Percentiles rank a stretch among this genome's conserved stretches.
phyloP scores from a whole-genome alignment of 352 stramenopile genomes.

The Globisporangium sylvaticum region DNA sequence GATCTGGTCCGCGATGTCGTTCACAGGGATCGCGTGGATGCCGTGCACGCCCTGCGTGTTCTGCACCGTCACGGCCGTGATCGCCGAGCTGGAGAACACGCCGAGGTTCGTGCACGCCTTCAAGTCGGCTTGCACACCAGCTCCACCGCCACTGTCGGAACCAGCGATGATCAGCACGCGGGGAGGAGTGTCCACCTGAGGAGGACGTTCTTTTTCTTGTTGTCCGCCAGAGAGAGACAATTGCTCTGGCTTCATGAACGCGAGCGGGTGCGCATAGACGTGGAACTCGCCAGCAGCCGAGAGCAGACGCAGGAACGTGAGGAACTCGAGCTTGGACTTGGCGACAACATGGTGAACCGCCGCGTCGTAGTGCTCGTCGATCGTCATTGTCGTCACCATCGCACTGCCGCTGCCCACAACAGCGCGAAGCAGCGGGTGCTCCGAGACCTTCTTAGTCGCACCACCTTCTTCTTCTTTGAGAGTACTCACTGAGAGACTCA shows the following conservation, averaged over 20 bases:
- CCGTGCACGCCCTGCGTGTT: constrained; percentile 52
- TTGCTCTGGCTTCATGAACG: neutral
- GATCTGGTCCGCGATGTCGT: constrained; percentile 79
- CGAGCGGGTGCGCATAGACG: constrained; percentile 9
- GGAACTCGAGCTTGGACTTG: constrained; percentile 18
- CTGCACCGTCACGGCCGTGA: constrained; percentile 93
- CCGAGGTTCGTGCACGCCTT: constrained; percentile 88
- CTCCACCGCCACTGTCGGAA: constrained; percentile 87
- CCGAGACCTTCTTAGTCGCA: neutral
- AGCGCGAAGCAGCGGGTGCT: constrained; percentile 14
- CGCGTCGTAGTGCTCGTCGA: constrained; percentile 10
- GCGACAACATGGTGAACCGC: constrained; percentile 4
- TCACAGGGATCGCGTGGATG: constrained; percentile 48
- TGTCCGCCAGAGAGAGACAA: neutral
- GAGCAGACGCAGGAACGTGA: constrained; percentile 25
- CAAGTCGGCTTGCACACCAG: constrained; percentile 93
- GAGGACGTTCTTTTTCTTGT: neutral
- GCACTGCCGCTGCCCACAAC: constrained; percentile 6
- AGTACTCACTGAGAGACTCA: neutral
- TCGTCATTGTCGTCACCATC: neutral
- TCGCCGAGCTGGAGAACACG: constrained; percentile 74
- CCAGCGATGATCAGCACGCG: constrained; percentile 91
- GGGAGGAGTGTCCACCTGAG: constrained; percentile 11
- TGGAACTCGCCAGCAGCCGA: constrained; percentile 8
- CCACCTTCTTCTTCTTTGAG: neutral